A percentile compares a stretch with the other conserved stretches of the same genome.
phyloP scores from a whole-genome alignment of 2,329 filamentous ascomycete genomes.

The Elsinoe necatrix region DNA sequence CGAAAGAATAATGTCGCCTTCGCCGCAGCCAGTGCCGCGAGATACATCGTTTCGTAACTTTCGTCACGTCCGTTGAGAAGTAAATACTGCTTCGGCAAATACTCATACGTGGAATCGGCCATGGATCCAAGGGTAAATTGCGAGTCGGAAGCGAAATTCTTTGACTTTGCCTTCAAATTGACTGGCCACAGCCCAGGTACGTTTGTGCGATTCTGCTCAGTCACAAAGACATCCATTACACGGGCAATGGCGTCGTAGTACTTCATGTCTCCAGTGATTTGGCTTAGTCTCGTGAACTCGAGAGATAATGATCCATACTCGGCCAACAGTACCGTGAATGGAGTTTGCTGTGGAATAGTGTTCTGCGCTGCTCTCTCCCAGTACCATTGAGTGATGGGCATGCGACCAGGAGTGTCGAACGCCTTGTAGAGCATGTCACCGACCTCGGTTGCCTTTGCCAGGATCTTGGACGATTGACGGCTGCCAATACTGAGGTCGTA shows the following conservation, averaged over 20 bases:
- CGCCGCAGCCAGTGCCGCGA: conserved; percentile 39
- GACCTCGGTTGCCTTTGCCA: conserved; percentile 55
- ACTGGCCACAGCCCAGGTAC: conserved; percentile 58
- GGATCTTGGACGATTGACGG: conserved; percentile 41
- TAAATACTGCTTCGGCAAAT: conserved; percentile 26
- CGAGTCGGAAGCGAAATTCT: conserved; percentile 26
- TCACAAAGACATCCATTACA: conserved; percentile 48
- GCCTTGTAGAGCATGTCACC: conserved; percentile 57
- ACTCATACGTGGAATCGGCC: conserved; percentile 30
- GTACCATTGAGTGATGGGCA: conserved; percentile 53
- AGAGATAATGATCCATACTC: conserved; percentile 52
- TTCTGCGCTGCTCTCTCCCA: conserved; percentile 35
- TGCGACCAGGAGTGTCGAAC: conserved; percentile 60
- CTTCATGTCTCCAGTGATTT: conserved; percentile 51
- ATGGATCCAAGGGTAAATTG: conserved; percentile 28
- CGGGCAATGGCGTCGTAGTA: conserved; percentile 55
- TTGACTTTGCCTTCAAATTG: conserved; percentile 38
- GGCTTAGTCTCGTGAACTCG: conserved; percentile 57
- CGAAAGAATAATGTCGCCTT: conserved; percentile 40
- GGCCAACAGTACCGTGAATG: conserved; percentile 34
- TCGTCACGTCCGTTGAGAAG: conserved; percentile 25
- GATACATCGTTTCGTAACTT: conserved; percentile 41
- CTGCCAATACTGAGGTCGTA: conserved; percentile 54
- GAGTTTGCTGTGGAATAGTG: conserved; percentile 24
- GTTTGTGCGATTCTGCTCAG: conserved; percentile 45